These are phyloP conservation scores for Infundibulicybe gibba DNA, from an alignment of 768 basidiomycete genomes.

Conservation along the genomic window DNA sequence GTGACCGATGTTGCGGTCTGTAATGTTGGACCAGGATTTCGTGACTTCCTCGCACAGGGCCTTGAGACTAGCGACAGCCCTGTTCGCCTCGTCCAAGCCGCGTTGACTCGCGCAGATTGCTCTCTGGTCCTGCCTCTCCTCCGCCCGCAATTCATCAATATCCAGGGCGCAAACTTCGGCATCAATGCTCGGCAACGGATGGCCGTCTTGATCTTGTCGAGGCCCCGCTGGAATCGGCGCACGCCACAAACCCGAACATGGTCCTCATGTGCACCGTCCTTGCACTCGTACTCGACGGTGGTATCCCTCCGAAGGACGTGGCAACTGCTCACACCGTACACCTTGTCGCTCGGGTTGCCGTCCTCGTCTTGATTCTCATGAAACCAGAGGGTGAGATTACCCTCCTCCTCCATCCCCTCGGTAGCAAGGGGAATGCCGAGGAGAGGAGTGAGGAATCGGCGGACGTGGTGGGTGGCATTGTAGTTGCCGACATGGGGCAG, in stretches of 20 bases:
- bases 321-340: constrained; percentile 18
- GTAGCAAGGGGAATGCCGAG: constrained; percentile 29
- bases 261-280: constrained; percentile 19
- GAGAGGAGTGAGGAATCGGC: constrained; percentile 26
- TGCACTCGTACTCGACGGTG: constrained; percentile 24
- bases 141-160: constrained; percentile 14
- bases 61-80: constrained; percentile 11
- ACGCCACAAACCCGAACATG: constrained; percentile 25
- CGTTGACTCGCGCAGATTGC: constrained; percentile 5
- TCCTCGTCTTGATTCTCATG: constrained; percentile 20
- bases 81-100: constrained; percentile 3
- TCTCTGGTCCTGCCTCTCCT: constrained; percentile 8
- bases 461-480: constrained; percentile 25
- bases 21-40: constrained; percentile 10
- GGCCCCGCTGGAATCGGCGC: constrained; percentile 26
- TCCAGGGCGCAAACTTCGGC: constrained; percentile 15
- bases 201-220: constrained; percentile 24
- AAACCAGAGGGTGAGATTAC: constrained; percentile 18
- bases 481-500: constrained; percentile 11
- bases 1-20: constrained; percentile 18
- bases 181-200: constrained; percentile 11
- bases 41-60: constrained; percentile 6
- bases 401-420: constrained; percentile 21
- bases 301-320: constrained; percentile 22
- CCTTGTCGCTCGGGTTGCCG: constrained; percentile 20